Conservation (phyloP, 2,329 filamentous ascomycete genomes). For the Colletotrichum sp. region DNA sequence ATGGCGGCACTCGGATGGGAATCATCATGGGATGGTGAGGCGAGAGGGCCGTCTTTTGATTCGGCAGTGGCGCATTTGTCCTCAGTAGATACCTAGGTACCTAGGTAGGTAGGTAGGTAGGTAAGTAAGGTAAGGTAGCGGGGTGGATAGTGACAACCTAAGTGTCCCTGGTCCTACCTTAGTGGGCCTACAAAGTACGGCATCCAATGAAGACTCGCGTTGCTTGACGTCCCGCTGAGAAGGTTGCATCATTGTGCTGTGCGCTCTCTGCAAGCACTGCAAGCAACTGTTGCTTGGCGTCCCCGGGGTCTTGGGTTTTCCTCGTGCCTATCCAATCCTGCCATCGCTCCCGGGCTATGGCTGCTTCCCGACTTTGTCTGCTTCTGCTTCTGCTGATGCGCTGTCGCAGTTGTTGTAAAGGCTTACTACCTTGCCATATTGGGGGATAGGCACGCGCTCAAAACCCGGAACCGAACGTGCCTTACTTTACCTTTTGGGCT, state of each 20-base stretch:
- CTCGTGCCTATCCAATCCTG: constrained; percentile 9
- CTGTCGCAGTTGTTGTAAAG: neutral
- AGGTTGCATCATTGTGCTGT: constrained; percentile 7
- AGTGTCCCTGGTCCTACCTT: too few relatives aligned
- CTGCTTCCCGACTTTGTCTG: neutral
- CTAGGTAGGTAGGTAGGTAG: too few relatives aligned
- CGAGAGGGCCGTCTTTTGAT: neutral
- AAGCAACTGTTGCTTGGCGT: neutral
- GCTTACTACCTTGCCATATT: neutral
- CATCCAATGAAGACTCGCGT: neutral
- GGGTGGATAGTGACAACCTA: too few relatives aligned
- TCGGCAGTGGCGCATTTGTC: too few relatives aligned
- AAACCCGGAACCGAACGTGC: neutral
- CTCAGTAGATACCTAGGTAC: too few relatives aligned
- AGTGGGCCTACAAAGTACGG: too few relatives aligned
- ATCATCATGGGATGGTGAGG: neutral
- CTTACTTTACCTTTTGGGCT: neutral
- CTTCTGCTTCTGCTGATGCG: neutral
- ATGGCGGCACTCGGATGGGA: neutral
- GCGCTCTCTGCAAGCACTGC: neutral
- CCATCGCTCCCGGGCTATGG: constrained; percentile 4
- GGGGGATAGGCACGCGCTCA: neutral
- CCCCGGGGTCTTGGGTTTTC: constrained; percentile 6
- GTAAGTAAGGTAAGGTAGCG: too few relatives aligned
- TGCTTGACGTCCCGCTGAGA: neutral